Base-by-base conservation (phyloP, 371 early-diverging fungal species). In the Apophysomyces variabilis region DNA sequence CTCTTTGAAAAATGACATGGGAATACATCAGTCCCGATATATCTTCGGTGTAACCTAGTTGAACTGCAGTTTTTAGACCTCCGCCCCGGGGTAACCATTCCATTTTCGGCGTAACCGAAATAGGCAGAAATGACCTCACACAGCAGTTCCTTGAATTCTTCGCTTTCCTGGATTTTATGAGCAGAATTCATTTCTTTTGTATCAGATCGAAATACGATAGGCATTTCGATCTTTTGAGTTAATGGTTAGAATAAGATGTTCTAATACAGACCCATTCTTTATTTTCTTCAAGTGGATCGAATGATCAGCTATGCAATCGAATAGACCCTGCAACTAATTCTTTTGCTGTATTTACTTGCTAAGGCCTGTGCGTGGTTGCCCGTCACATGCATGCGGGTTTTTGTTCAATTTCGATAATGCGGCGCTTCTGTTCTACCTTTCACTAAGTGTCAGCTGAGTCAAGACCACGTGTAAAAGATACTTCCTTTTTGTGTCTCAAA, bases 71-170 rank as follows among this genome's bases (percentile, higher is more conserved):
- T 50, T 50, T 50, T 50, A 32, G 21, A 26, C 54, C 21, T 50
- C 54, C 54, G 54, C 54, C 9, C 21, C 21, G 54, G 32, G 32
- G 54, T 50, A 50, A 50, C 21, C 54, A 50, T 50, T 13, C 54
- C 54, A 50, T 50, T 50, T 50, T 50, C 54, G 54, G 54, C 9
- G 54, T 50, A 32, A 26, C 54, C 54, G 21, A 50, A 50, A 21
- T 50, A 21, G 54, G 54, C 21, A 21, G 54, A 50, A 50, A 50
- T 50, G 54, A 50, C 54, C 54, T 50, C 54, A 50, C 54, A 50
- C 54, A 50, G 21, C 54, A 50, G 54, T 50, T 50, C 54, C 54
- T 50, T 50, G 54, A 50, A 50, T 50, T 50, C 54, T 50, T 50
- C 21, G 54, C 54, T 50, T 50, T 50, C 54, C 54, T 50, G 54